Conservation (phyloP, 306 rosid genomes). For the Pueraria montana region DNA sequence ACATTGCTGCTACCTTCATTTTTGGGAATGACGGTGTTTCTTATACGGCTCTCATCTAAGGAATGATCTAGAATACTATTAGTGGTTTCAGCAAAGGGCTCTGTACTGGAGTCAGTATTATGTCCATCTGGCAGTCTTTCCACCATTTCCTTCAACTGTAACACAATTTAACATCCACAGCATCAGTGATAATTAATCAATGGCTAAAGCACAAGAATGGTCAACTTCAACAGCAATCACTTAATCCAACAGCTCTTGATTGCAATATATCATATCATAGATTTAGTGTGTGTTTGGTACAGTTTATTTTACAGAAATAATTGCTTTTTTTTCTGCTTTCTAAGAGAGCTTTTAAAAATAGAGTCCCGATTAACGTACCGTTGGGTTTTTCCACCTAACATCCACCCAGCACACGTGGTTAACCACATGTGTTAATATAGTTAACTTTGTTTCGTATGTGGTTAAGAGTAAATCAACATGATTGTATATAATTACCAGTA, state of each 20-base stretch:
- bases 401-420: neutral
- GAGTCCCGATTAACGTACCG: neutral
- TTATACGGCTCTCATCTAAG: conserved; percentile 54
- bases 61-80: conserved; percentile 53
- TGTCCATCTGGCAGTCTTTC: conserved; percentile 72
- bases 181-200: conserved; percentile 45
- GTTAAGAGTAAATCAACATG: neutral
- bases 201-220: conserved; percentile 28
- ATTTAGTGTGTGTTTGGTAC: neutral
- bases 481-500: neutral
- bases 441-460: neutral
- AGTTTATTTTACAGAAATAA: conserved; percentile 3
- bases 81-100: conserved; percentile 53
- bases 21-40: conserved; percentile 56
- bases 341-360: neutral
- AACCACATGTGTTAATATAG: too few species aligned
- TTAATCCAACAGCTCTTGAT: conserved; percentile 22
- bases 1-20: conserved; percentile 59
- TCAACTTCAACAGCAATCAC: conserved; percentile 34
- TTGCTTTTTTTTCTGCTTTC: neutral
- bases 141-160: conserved; percentile 82
- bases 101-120: conserved; percentile 44
- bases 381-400: neutral
- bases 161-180: conserved; percentile 46
- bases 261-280: neutral